Base-by-base conservation (phyloP, 768 basidiomycete genomes). In the Termitomyces heimii region DNA sequence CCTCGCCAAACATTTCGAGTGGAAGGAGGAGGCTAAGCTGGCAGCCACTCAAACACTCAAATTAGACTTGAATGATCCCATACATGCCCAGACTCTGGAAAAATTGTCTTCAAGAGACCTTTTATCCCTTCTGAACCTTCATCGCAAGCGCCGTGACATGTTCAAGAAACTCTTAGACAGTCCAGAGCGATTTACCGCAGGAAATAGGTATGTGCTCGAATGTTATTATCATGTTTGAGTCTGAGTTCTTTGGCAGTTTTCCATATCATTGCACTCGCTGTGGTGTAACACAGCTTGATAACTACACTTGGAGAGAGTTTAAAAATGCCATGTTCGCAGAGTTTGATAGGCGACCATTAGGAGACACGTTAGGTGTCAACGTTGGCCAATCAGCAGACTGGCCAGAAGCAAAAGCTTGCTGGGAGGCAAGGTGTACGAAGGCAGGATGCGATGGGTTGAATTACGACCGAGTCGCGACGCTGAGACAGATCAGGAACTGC, bases 281-380 rank as follows among this genome's bases (percentile, higher is more conserved):
- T 64, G 78, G 81, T 16, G 64, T 74, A 28, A 75, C 77, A 3
- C 66, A 67, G 51, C 72, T 84, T 28, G 82, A 86, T 55, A 86
- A 86, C 62, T 70, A 76, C 52, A 76, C 80, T 7, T 87, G 86
- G 86, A 77, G 79, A 59, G 79, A 77, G 58, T 75, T 86, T 57
- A 88, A 86, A 63, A 70, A 81, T 61, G 75, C 69, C 5, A 75
- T 88, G 67, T 64, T 80, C 24, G 56, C 73, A 58, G 86, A 86
- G 73, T 78, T 88, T 65, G 85, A 88, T 57, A 65, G 65, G 22
- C 74, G 84, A 29, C 83, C 86, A 24, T 65, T 79, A 26, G 86
- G 85, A 12, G 85, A 86, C 60, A 81, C 78, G 26, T 66, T 87
- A 26, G 50, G 50, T 37, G 37, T 52, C 12, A 52, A 18, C 14